Evolutionary conservation across 192 early-diverging fungal species (phyloP).

Genomic region (Diversispora eburnea): DNA sequence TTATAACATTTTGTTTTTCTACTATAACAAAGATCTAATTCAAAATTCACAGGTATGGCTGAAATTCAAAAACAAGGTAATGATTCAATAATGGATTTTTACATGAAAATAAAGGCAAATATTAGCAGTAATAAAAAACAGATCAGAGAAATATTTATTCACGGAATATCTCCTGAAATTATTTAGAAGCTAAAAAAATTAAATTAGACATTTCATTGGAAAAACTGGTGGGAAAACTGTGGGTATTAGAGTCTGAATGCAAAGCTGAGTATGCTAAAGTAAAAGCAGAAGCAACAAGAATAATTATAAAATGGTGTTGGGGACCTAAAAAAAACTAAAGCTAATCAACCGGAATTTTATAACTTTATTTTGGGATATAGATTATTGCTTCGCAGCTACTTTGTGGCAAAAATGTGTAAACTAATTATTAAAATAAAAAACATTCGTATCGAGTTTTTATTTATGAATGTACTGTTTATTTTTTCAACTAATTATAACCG

Average conservation of each 20-base stretch:
- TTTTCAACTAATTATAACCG: no score
- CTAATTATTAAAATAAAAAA: no score
- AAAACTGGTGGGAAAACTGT: conserved; percentile 9
- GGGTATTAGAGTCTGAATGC: conserved; percentile 13
- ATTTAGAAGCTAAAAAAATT: conserved; percentile 14
- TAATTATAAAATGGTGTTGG: neutral
- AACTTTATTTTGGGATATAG: neutral
- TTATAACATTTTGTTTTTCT: conserved; percentile 11
- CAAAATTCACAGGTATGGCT: conserved; percentile 11
- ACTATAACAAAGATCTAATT: conserved; percentile 16
- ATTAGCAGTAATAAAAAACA: conserved; percentile 3
- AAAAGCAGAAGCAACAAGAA: neutral
- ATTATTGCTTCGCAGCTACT: no score
- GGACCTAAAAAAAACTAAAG: neutral
- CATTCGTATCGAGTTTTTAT: no score
- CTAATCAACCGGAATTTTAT: neutral
- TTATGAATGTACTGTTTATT: no score
- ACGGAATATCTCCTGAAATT: conserved; percentile 22
- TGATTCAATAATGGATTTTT: conserved; percentile 13
- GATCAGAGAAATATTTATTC: conserved; percentile 13
- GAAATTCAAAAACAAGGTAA: conserved; percentile 18
- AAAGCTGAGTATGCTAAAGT: conserved; percentile 12
- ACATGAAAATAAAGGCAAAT: conserved; percentile 12
- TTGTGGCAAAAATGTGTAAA: no score
- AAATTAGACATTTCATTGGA: conserved; percentile 10